These are phyloP conservation scores for Cyclocybe cylindracea DNA, from an alignment of 768 basidiomycete species.

Conservation along the genomic window DNA sequence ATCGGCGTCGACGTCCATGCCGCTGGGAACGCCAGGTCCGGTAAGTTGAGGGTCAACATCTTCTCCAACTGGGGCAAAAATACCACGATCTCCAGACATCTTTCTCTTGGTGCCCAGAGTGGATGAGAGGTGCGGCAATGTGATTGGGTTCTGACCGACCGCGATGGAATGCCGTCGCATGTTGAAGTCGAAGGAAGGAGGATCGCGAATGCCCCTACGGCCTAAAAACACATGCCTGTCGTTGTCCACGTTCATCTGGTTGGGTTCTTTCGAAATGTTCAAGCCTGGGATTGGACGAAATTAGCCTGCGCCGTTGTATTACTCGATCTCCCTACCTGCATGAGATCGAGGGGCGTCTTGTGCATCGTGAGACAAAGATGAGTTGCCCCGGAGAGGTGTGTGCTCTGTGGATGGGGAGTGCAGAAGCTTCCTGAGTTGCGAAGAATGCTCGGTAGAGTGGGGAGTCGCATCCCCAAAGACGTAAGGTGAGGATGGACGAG, in stretches of 20 bases:
- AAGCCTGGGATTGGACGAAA: slow-evolving; percentile 21
- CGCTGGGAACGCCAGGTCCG: slow-evolving; percentile 67
- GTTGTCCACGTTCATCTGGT: slow-evolving; percentile 41
- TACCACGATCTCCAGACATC: slow-evolving; percentile 69
- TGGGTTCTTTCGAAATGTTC: slow-evolving; percentile 30
- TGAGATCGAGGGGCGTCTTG: slow-evolving; percentile 26
- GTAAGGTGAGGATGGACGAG: slow-evolving; percentile 66
- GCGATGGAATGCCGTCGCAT: slow-evolving; percentile 77
- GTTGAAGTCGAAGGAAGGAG: slow-evolving; percentile 63
- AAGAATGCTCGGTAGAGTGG: slow-evolving; percentile 33
- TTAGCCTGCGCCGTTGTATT: slow-evolving; percentile 10
- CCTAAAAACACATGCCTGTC: slow-evolving; percentile 31
- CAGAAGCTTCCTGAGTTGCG: slow-evolving; percentile 59
- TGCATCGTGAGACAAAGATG: slow-evolving; percentile 28
- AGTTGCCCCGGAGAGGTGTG: slow-evolving; percentile 25
- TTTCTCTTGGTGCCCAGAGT: slow-evolving; percentile 75
- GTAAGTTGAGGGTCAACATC: slow-evolving; percentile 68
- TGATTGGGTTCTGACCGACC: slow-evolving; percentile 50
- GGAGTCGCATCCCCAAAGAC: slow-evolving; percentile 69
- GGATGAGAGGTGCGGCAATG: slow-evolving; percentile 36
- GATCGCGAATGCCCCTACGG: slow-evolving; percentile 34
- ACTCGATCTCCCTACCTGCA: slow-evolving; percentile 26
- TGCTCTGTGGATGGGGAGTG: slow-evolving; percentile 58
- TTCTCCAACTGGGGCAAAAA: slow-evolving; percentile 53
- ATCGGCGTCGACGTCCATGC: slow-evolving; percentile 58